A percentile compares a stretch with the other conserved stretches of the same genome.
Conservation (phyloP, 2,329 filamentous ascomycete species). For the Phyllosticta ampelicida region DNA sequence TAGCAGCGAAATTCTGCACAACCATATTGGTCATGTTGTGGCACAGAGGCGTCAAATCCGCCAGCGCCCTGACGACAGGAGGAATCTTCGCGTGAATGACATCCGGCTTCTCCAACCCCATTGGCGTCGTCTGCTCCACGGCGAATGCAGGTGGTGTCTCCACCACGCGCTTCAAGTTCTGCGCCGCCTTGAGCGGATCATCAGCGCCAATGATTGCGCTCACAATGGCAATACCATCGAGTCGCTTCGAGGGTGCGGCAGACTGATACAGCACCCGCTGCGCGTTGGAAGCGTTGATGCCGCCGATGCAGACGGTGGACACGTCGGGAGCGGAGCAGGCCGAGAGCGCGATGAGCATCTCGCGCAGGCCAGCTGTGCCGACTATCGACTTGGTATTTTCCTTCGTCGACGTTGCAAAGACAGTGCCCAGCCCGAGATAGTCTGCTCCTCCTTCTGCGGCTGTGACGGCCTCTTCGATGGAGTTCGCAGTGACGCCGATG, state of each 20-base stretch:
- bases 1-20: conserved; percentile 90
- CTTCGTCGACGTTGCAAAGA: conserved; percentile 81
- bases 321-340: conserved; percentile 22
- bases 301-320: conserved; percentile 71
- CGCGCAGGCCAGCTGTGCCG: conserved; percentile 58
- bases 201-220: conserved; percentile 72
- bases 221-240: conserved; percentile 80
- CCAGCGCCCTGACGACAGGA: conserved; percentile 49
- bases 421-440: conserved; percentile 83
- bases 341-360: conserved; percentile 53
- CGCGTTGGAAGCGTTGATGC: conserved; percentile 67
- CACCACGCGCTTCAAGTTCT: conserved; percentile 48
- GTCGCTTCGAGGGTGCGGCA: conserved; percentile 40
- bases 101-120: conserved; percentile 5
- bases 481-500: conserved; percentile 80
- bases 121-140: not conserved
- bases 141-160: conserved; percentile 20
- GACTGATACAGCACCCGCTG: conserved; percentile 66
- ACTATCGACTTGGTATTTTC: conserved; percentile 77
- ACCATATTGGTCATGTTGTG: conserved; percentile 98
- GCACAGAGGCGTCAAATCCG: conserved; percentile 56
- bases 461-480: conserved; percentile 56
- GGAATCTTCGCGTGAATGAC: conserved; percentile 15
- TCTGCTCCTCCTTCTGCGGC: conserved; percentile 71
- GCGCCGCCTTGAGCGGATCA: conserved; percentile 55